Conservation (phyloP, 306 rosid genomes). For the Myrica gale region DNA sequence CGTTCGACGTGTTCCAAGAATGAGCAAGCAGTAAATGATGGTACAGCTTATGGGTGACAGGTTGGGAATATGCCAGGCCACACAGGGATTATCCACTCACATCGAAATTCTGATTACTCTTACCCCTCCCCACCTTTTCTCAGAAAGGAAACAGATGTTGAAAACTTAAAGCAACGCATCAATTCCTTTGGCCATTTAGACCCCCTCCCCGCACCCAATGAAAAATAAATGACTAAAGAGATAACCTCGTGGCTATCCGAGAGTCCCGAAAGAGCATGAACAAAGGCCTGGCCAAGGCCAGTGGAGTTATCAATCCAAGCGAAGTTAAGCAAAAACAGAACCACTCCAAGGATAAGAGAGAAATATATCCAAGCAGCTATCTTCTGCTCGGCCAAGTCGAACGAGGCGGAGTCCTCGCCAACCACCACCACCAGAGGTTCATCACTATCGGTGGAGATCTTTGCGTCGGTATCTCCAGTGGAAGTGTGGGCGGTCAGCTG, state of each 20-base stretch:
- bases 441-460: conserved; percentile 12
- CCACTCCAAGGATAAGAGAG: conserved; percentile 56
- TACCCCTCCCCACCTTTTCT: not conserved
- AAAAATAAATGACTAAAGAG: not conserved
- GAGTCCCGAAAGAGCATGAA: conserved; percentile 60
- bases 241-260: conserved; percentile 73
- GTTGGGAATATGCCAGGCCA: not conserved
- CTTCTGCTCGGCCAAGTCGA: conserved; percentile 62
- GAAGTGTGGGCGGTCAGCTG: conserved; percentile 36
- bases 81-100: not conserved
- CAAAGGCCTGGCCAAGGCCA: conserved; percentile 62
- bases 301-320: conserved; percentile 76
- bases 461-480: conserved; percentile 26
- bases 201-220: not conserved
- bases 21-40: not conserved
- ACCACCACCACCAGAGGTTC: conserved; percentile 23
- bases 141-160: not conserved
- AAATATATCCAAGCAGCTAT: conserved; percentile 70
- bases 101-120: not conserved
- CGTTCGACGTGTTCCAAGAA: not conserved
- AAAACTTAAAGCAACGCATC: not conserved
- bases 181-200: not conserved
- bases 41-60: not conserved
- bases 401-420: conserved; percentile 80
- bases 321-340: conserved; percentile 57